A percentile compares a stretch with the other conserved stretches of the same genome.
Conservation (phyloP, 1,284 basidiomycete genomes). For the Sanghuangporus weigelae region DNA sequence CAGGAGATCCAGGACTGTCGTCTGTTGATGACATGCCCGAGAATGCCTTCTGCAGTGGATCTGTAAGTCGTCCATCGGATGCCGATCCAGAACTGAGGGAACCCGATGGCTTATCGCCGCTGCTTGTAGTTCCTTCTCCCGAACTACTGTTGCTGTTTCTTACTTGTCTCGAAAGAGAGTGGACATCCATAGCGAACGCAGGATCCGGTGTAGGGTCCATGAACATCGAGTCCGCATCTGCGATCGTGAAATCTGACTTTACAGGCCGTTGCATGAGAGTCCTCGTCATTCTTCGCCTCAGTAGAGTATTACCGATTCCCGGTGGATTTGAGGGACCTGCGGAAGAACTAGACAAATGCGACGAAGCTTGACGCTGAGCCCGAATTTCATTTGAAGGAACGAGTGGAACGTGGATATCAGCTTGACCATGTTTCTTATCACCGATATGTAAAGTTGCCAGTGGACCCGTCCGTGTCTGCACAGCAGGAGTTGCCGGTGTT, state of each 20-base stretch:
- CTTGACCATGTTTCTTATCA: not conserved
- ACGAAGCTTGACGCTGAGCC: not conserved
- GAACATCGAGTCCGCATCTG: slow-evolving; percentile 19
- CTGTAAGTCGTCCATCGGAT: slow-evolving; percentile 19
- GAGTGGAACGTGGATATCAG: slow-evolving; percentile 13
- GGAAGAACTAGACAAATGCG: not conserved
- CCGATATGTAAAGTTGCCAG: slow-evolving; percentile 12
- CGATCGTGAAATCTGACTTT: slow-evolving; percentile 14
- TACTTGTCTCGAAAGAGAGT: not conserved
- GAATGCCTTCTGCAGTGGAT: slow-evolving; percentile 11
- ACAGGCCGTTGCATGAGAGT: not conserved
- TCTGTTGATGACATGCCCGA: slow-evolving; percentile 11
- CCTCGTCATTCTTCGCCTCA: not conserved
- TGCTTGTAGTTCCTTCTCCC: slow-evolving; percentile 9
- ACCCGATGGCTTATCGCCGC: slow-evolving; percentile 13
- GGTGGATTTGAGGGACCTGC: not conserved
- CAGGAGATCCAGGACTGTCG: slow-evolving; percentile 4
- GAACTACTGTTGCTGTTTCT: slow-evolving; percentile 15
- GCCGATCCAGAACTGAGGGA: slow-evolving; percentile 20
- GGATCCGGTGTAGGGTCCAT: slow-evolving; percentile 10
- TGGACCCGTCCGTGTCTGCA: slow-evolving; percentile 1
- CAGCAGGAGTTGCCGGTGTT: not conserved
- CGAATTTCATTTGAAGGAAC: not conserved
- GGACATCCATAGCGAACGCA: slow-evolving; percentile 18
- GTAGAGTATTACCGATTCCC: not conserved